Evolutionary conservation across 2,329 filamentous ascomycete species (phyloP).

Genomic region (Colletotrichum aenigma): DNA sequence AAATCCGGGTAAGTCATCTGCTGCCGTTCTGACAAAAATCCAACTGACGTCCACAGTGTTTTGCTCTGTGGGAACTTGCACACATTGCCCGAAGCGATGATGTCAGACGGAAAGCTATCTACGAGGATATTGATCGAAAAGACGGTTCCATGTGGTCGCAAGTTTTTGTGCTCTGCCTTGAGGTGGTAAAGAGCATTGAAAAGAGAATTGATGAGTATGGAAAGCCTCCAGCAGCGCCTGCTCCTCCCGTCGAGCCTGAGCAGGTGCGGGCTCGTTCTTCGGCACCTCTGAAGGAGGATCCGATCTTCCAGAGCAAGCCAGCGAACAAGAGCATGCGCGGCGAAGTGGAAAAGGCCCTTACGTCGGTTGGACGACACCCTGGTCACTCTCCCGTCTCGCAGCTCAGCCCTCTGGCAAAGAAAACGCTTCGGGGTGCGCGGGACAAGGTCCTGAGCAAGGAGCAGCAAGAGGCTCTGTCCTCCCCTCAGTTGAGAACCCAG

Average conservation of each 20-base stretch:
- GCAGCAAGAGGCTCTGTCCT: slow-evolving; percentile 57
- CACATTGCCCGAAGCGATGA: slow-evolving; percentile 78
- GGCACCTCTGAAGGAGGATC: slow-evolving; percentile 47
- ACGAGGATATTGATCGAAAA: slow-evolving; percentile 83
- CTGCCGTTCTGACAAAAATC: neutral
- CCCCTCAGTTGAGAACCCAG: slow-evolving; percentile 52
- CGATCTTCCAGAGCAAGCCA: slow-evolving; percentile 46
- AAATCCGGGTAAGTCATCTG: slow-evolving; percentile 63
- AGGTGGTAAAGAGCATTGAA: slow-evolving; percentile 70
- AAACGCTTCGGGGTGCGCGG: slow-evolving; percentile 50
- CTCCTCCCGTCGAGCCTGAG: slow-evolving; percentile 33
- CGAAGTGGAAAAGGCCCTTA: slow-evolving; percentile 51
- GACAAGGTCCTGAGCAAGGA: slow-evolving; percentile 55
- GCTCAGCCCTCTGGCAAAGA: slow-evolving; percentile 56
- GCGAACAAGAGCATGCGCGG: slow-evolving; percentile 40
- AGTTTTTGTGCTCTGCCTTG: slow-evolving; percentile 71
- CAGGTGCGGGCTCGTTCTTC: slow-evolving; percentile 39
- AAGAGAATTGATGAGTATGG: slow-evolving; percentile 68
- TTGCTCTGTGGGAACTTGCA: slow-evolving; percentile 90
- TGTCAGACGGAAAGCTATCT: slow-evolving; percentile 80
- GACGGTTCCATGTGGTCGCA: slow-evolving; percentile 84
- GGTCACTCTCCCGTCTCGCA: slow-evolving; percentile 52
- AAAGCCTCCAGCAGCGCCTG: slow-evolving; percentile 42
- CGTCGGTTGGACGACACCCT: slow-evolving; percentile 48
- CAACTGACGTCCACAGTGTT: slow-evolving; percentile 37